A percentile compares a stretch with the other conserved stretches of the same genome.
Conservation (phyloP, 139 green algal species). For the Coelastrella sp. region DNA sequence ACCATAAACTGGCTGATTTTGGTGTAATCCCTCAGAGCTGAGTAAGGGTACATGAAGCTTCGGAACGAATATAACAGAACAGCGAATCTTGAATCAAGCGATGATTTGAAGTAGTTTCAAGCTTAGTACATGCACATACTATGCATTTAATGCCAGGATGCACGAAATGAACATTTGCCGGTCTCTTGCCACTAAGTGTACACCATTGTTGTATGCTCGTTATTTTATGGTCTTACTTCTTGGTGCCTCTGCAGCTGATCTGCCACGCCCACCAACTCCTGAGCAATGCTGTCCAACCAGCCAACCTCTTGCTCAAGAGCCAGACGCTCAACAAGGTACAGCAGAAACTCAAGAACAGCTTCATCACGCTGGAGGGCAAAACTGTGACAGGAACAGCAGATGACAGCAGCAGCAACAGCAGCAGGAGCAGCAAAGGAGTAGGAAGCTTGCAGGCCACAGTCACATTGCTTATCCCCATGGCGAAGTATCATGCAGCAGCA, state of each 20-base stretch:
- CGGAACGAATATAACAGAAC: not conserved
- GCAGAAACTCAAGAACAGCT: constrained; percentile 12
- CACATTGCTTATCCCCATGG: too few species aligned
- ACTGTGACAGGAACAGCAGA: constrained; percentile 7
- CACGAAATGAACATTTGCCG: too few species aligned
- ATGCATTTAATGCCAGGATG: too few species aligned
- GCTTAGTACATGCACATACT: too few species aligned
- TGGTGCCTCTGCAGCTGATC: constrained; percentile 1
- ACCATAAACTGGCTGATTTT: not conserved
- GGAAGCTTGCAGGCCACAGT: not conserved
- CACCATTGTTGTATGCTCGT: not conserved
- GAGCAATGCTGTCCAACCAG: constrained; percentile 54
- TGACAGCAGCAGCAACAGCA: not conserved
- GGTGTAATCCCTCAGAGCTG: not conserved
- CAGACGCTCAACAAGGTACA: constrained; percentile 48
- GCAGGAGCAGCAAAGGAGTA: not conserved
- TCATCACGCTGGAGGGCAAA: not conserved
- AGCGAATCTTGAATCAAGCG: not conserved
- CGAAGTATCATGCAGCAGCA: too few species aligned
- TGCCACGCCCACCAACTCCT: constrained; percentile 44
- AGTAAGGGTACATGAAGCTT: not conserved
- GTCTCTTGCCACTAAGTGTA: too few species aligned
- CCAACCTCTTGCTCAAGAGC: constrained; percentile 51
- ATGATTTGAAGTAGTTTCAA: not conserved
- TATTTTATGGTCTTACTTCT: not conserved